phyloP scores from a whole-genome alignment of 345 rosid species.

The Linum trigynum region DNA sequence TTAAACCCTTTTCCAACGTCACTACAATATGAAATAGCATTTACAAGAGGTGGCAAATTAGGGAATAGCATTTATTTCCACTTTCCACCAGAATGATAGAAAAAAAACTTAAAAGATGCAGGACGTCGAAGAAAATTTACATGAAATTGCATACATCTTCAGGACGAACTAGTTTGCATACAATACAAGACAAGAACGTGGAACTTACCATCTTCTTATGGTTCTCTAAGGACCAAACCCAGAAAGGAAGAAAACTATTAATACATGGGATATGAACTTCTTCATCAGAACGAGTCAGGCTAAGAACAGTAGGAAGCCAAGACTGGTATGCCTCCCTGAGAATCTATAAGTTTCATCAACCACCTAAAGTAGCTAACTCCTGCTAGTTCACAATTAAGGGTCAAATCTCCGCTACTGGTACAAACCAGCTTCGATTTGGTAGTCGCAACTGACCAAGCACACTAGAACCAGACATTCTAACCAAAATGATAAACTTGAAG shows the following conservation, averaged over 20 bases:
- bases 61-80: too few species aligned
- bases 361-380: constrained; percentile 41
- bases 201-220: constrained; percentile 69
- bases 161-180: background rate
- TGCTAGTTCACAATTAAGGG: constrained; percentile 10
- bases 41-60: background rate
- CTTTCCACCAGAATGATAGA: too few species aligned
- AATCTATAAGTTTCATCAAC: constrained; percentile 94
- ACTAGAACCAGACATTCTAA: background rate
- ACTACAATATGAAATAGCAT: constrained; percentile 31
- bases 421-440: background rate
- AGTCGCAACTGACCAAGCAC: background rate
- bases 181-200: constrained; percentile 3
- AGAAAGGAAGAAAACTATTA: constrained; percentile 22
- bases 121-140: background rate
- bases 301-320: constrained; percentile 90
- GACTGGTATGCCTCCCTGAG: constrained; percentile 93
- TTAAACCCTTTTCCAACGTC: constrained; percentile 77
- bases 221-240: constrained; percentile 58
- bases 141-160: background rate
- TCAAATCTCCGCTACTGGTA: background rate
- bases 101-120: too few species aligned
- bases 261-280: constrained; percentile 28
- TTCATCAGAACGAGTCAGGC: constrained; percentile 33
- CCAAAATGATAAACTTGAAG: background rate